These are phyloP conservation scores for Astraeus odoratus DNA, from an alignment of 768 basidiomycete species.

Conservation along the genomic window DNA sequence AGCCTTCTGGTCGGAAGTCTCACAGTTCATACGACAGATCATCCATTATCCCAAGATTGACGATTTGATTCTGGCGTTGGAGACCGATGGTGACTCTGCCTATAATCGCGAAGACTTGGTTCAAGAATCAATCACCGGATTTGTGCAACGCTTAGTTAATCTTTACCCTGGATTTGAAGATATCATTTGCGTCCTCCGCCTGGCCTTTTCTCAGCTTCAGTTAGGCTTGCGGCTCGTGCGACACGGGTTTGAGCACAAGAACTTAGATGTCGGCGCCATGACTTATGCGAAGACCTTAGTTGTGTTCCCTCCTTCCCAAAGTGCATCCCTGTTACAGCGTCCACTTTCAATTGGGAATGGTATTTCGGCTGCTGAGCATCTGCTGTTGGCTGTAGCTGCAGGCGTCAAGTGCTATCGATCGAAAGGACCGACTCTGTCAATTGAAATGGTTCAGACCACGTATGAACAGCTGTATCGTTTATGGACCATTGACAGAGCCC, in stretches of 20 bases:
- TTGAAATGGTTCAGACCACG: slow-evolving; percentile 32
- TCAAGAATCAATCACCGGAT: slow-evolving; percentile 75
- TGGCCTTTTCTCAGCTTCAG: slow-evolving; percentile 58
- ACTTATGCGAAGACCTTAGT: slow-evolving; percentile 31
- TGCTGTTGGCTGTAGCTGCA: slow-evolving; percentile 42
- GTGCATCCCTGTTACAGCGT: slow-evolving; percentile 32
- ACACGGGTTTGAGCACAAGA: slow-evolving; percentile 17
- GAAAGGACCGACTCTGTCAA: background rate
- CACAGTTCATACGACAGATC: slow-evolving; percentile 64
- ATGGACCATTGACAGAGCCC: slow-evolving; percentile 78
- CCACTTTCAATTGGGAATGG: slow-evolving; percentile 8
- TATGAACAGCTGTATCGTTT: slow-evolving; percentile 73
- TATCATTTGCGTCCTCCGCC: slow-evolving; percentile 56
- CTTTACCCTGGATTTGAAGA: slow-evolving; percentile 70
- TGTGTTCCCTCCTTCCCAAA: slow-evolving; percentile 48
- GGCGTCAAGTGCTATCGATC: slow-evolving; percentile 18
- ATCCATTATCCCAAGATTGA: slow-evolving; percentile 42
- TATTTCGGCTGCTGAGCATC: slow-evolving; percentile 22
- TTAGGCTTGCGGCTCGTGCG: slow-evolving; percentile 62
- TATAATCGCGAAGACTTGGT: slow-evolving; percentile 56
- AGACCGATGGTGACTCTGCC: slow-evolving; percentile 31
- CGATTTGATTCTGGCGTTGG: slow-evolving; percentile 36
- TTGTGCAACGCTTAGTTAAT: slow-evolving; percentile 61
- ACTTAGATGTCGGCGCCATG: slow-evolving; percentile 13
- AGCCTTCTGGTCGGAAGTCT: slow-evolving; percentile 69